phyloP scores from a whole-genome alignment of 78 protist genomes.

The Polysphondylium violaceum region DNA sequence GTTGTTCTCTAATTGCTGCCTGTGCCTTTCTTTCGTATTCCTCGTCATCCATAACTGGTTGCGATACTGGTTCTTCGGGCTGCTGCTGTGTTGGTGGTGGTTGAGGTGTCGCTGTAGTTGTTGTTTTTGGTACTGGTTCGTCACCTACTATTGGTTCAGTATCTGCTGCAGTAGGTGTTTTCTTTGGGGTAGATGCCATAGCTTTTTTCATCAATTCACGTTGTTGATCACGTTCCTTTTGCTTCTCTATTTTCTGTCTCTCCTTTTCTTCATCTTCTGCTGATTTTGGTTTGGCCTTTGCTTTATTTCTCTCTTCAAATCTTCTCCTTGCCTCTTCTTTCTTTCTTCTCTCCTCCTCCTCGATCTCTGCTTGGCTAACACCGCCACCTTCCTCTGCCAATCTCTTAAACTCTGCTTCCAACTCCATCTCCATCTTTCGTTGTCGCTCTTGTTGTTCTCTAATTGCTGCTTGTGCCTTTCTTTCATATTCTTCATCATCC shows the following conservation, averaged over 20 bases:
- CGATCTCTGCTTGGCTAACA: background rate
- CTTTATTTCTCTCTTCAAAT: constrained; percentile 10
- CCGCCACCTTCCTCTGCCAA: constrained; percentile 41
- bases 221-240: constrained; percentile 64
- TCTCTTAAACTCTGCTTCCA: constrained; percentile 61
- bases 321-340: constrained; percentile 1
- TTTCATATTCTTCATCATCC: constrained; percentile 35
- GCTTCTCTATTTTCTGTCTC: constrained; percentile 16
- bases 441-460: constrained; percentile 45
- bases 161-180: background rate
- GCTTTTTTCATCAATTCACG: constrained; percentile 39
- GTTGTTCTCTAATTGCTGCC: constrained; percentile 23
- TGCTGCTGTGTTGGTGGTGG: background rate
- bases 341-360: background rate
- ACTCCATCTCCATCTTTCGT: constrained; percentile 54
- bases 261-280: constrained; percentile 37
- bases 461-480: background rate
- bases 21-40: constrained; percentile 12
- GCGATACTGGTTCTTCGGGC: background rate
- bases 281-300: constrained; percentile 14
- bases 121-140: background rate
- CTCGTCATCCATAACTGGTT: background rate
- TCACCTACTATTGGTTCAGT: constrained; percentile 18
- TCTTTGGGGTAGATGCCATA: background rate
- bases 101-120: background rate